Conservation (phyloP, 768 basidiomycete species). For the Trametes sanguinea region DNA sequence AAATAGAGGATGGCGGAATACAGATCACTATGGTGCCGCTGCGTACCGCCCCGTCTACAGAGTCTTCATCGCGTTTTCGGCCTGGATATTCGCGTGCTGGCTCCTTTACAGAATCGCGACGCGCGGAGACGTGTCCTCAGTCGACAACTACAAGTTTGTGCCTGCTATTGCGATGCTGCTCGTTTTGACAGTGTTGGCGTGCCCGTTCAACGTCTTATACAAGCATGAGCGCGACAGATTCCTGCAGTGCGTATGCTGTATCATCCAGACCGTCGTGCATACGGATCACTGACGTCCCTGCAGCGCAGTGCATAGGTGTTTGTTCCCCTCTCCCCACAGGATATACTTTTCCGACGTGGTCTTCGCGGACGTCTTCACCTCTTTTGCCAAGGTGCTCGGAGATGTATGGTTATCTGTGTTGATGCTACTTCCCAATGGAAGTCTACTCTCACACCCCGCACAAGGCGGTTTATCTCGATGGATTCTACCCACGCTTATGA, state of each 20-base stretch:
- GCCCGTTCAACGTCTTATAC: slow-evolving; percentile 66
- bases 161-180: slow-evolving; percentile 67
- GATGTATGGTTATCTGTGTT: slow-evolving; percentile 88
- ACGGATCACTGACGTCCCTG: background rate
- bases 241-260: slow-evolving; percentile 59
- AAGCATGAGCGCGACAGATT: slow-evolving; percentile 78
- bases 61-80: slow-evolving; percentile 59
- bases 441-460: slow-evolving; percentile 62
- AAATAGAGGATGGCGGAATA: slow-evolving; percentile 33
- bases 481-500: slow-evolving; percentile 84
- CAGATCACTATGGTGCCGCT: slow-evolving; percentile 39
- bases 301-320: slow-evolving; percentile 75
- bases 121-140: slow-evolving; percentile 53
- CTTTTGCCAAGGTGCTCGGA: slow-evolving; percentile 94
- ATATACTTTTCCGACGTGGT: slow-evolving; percentile 91
- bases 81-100: slow-evolving; percentile 72
- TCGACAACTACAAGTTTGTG: slow-evolving; percentile 77
- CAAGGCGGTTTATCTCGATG: slow-evolving; percentile 68
- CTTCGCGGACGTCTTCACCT: slow-evolving; percentile 94
- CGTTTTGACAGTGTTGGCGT: slow-evolving; percentile 57
- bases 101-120: slow-evolving; percentile 61
- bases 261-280: background rate
- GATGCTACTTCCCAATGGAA: slow-evolving; percentile 86
- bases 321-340: slow-evolving; percentile 63
- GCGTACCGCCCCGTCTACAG: slow-evolving; percentile 68